Base-by-base conservation (phyloP, 208 protist genomes). In the Phytomonas francai region DNA sequence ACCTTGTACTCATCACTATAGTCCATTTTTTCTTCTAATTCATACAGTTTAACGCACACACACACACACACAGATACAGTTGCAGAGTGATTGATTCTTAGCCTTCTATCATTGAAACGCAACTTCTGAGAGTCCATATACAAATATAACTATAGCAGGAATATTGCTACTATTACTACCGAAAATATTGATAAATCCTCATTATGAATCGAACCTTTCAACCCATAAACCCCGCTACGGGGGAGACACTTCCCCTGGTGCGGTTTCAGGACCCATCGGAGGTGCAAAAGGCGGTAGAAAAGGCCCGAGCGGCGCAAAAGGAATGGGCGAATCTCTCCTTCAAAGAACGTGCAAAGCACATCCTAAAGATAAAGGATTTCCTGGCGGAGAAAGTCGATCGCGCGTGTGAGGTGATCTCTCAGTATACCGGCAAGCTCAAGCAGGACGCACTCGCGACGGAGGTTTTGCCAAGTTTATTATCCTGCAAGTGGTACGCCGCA, bases 401-500 rank as follows among this genome's bases (percentile, higher is more conserved):
- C 28, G 84, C 73, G 8, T 65, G 65, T 12, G 64, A 67, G 9
- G 67, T 91, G 19, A 90, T 94, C 30, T 76, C 74, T 33, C 49
- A 84, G 59, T 84, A 68, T 59, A 91, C 66, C 29, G 88, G 88
- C 27, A 94, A 94, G 70, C 67, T 74, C 25, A 77, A 71, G 30
- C 81, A 87, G n/a, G 88, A 94, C 61, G 81, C 88, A 0, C 67
- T 94, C 32, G 80, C 72, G 42, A 89, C 88, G 25, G 88, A 94
- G 76, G 79, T 92, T 11, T 31, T 94, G 42, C 65, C 83, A 19
- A 65, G 80, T 65, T 61, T 94, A 42, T 60, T 89, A 67, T 78
- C 72, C 11, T 89, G 84, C 70, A 70, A 87, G 51, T 94, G 88
- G 88, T 94, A 94, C 71, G 84, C 86, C 4, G 74, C 73, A 27